Evolutionary conservation across 2,329 filamentous ascomycete genomes (phyloP).

Genomic region (Penicillium sp.): DNA sequence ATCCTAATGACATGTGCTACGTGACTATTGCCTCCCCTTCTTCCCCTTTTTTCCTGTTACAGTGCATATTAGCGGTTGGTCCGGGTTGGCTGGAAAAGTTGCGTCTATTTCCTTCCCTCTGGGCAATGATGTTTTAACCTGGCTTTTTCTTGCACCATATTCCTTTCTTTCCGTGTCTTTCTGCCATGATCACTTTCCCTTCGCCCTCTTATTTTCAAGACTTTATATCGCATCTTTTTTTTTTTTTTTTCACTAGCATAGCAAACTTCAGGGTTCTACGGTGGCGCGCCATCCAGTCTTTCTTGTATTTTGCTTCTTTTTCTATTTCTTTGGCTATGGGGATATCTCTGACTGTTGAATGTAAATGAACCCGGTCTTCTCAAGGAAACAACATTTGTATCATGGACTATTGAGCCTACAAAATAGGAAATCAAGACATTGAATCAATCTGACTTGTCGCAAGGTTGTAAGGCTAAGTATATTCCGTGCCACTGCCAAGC

Average conservation of each 20-base stretch:
- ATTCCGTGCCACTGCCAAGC: neutral
- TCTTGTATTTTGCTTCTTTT: conserved; percentile 6
- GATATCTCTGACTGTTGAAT: neutral
- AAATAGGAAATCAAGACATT: neutral
- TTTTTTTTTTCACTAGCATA: conserved; percentile 33
- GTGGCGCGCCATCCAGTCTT: conserved; percentile 18
- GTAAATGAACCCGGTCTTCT: conserved; percentile 1
- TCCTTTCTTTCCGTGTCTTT: conserved; percentile 19
- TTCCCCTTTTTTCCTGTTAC: conserved; percentile 32
- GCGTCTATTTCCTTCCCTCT: conserved; percentile 31
- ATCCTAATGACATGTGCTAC: conserved; percentile 44
- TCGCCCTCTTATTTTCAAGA: conserved; percentile 2
- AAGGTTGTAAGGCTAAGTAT: too few species aligned
- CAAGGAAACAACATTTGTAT: neutral
- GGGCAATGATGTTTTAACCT: conserved; percentile 26
- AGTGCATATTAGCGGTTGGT: conserved; percentile 45
- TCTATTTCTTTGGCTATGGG: conserved; percentile 1
- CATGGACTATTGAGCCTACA: neutral
- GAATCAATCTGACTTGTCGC: too few species aligned
- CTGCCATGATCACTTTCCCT: conserved; percentile 9
- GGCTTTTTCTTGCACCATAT: conserved; percentile 26
- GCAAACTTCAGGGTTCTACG: conserved; percentile 34
- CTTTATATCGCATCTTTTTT: conserved; percentile 25
- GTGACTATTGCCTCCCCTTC: conserved; percentile 28
- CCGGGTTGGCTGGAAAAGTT: conserved; percentile 39